These are phyloP conservation scores for Cydonia oblonga DNA, from an alignment of 331 rosid genomes.

Conservation along the genomic window DNA sequence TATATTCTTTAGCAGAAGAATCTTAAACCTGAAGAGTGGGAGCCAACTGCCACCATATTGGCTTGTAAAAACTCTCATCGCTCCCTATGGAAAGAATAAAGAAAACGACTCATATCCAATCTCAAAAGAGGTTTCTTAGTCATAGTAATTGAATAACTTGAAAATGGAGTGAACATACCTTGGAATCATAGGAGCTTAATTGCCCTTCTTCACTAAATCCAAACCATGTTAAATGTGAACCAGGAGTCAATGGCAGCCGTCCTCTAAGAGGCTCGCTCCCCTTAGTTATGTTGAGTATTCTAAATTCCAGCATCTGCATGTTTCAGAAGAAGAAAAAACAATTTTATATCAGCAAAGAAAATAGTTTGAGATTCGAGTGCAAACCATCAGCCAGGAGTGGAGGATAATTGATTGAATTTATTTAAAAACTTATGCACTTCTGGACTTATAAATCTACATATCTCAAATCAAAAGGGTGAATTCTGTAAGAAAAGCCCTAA, in stretches of 20 bases:
- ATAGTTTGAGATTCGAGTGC: neutral
- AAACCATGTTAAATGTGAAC: slow-evolving; percentile 74
- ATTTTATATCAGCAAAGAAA: slow-evolving; percentile 4
- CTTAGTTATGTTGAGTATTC: slow-evolving; percentile 42
- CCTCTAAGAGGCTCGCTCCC: slow-evolving; percentile 52
- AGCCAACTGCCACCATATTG: slow-evolving; percentile 92
- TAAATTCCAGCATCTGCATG: slow-evolving; percentile 66
- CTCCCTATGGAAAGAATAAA: slow-evolving; percentile 38
- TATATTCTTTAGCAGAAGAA: slow-evolving; percentile 6
- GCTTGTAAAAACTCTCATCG: slow-evolving; percentile 62
- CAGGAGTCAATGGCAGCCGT: slow-evolving; percentile 74
- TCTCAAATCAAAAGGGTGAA: too few relatives aligned
- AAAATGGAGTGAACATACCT: slow-evolving; percentile 32
- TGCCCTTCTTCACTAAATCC: slow-evolving; percentile 90
- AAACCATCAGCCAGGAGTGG: too few relatives aligned
- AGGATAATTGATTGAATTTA: too few relatives aligned
- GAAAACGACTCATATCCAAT: neutral
- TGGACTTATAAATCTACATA: too few relatives aligned
- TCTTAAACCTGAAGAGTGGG: slow-evolving; percentile 80
- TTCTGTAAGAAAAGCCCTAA: neutral
- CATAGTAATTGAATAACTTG: neutral
- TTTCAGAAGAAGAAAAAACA: slow-evolving; percentile 2
- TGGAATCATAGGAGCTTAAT: slow-evolving; percentile 76
- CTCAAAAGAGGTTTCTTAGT: neutral
- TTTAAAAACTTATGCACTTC: too few relatives aligned